A percentile compares a stretch with the other conserved stretches of the same genome.
These are phyloP conservation scores for Scytalidium lignicola DNA, from an alignment of 2,329 filamentous ascomycete genomes.

Conservation along the genomic window DNA sequence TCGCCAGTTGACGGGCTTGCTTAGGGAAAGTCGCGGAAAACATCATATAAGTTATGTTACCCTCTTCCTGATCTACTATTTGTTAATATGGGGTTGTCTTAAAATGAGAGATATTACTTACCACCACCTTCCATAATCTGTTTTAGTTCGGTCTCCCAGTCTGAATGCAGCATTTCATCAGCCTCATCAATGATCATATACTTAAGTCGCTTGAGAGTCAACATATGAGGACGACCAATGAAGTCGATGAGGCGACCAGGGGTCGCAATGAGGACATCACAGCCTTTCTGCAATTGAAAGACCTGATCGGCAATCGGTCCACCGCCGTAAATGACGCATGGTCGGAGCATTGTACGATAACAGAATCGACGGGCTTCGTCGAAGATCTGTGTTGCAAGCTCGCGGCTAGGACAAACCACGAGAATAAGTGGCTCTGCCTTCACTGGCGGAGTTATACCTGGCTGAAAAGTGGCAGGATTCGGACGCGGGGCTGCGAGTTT, in stretches of 20 bases:
- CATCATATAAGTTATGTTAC: conserved; percentile 65
- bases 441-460: conserved; percentile 41
- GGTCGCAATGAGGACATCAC: conserved; percentile 83
- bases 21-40: conserved; percentile 95
- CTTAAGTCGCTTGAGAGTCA: conserved; percentile 72
- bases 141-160: conserved; percentile 73
- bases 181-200: conserved; percentile 89
- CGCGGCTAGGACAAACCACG: conserved; percentile 79
- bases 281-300: conserved; percentile 71
- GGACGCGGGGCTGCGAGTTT: conserved; percentile 77
- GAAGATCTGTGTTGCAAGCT: conserved; percentile 91
- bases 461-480: conserved; percentile 51
- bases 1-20: conserved; percentile 68
- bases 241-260: conserved; percentile 84
- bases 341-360: conserved; percentile 91
- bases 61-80: conserved; percentile 67
- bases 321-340: conserved; percentile 85
- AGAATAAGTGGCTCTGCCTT: conserved; percentile 84
- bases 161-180: conserved; percentile 78
- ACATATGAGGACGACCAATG: conserved; percentile 62
- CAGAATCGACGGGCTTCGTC: conserved; percentile 89
- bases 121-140: conserved; percentile 77
- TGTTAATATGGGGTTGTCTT: conserved; percentile 10
- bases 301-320: conserved; percentile 66
- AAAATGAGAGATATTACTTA: conserved; percentile 39